Evolutionary conservation across 2,329 filamentous ascomycete genomes (phyloP), one percentile per base, ranked within the genome.

Genomic region (Fusarium dlaminii): DNA sequence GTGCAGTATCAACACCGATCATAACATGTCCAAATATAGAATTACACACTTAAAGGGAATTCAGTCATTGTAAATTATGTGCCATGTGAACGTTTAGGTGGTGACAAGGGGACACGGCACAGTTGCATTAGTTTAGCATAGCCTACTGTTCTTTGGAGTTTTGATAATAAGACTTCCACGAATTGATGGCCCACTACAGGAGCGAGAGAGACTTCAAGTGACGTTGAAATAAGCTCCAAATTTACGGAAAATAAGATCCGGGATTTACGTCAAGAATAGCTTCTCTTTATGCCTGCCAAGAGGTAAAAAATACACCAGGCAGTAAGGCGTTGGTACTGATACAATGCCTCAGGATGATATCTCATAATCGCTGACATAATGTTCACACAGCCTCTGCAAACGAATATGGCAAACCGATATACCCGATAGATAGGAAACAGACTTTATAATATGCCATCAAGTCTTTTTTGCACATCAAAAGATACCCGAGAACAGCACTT

Each of bases 161-260:
- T 34, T 51, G 36, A 13, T 13, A 7, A 20, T 36, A 39, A 29
- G 48, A 18, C 34, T 48, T 40, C 37, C n/a, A 29, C 27, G 42
- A 34, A 14, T 14, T 40, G 40, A 43, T 49, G 32, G 32, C 36
- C 40, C n/a, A 51, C 22, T 11, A 7, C 13, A 20, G 27, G 6
- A 55, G 14, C 18, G 18, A 17, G 22, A 27, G 14, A 54, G 39
- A 45, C 39, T 30, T n/a, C 39, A 37, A 45, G 22, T 30, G 72
- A 75, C 73, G 74, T 77, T 63, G 62, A 66, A 77, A 65, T 74
- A 77, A 77, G 64, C 75, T 76, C 57, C 46, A 30, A 24, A 42
- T 37, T 43, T 49, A 57, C 49, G 34, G 20, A 30, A 9, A 51
- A 65, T 34, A 54, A 46, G 30, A 30, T 6, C 46, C 15, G 8